Evolutionary conservation across 2,329 filamentous ascomycete genomes (phyloP), one percentile per base, ranked within the genome.

Genomic region (Aspergillus sp.): DNA sequence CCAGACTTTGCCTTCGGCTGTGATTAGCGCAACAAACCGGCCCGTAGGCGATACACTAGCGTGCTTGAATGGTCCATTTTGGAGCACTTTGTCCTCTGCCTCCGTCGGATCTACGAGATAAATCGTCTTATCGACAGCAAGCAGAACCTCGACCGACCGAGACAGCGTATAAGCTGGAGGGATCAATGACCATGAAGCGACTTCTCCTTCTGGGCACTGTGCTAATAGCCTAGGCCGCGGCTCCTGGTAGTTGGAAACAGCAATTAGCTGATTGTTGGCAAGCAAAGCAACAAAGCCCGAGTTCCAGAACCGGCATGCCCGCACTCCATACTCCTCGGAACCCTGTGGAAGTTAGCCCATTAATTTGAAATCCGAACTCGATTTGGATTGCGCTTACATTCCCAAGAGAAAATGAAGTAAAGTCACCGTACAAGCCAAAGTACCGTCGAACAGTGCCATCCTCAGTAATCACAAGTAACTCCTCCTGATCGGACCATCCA

Each of bases 401-500:
- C 54, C 93, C 95, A 0, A 99, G 81, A 1, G 90, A 93, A 74
- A 98, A 99, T 58, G 96, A 93, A 15, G 89, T 91, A 71, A 99
- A 99, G 71, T 98, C 93, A 61, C 89, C 91, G 73, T 96, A 90
- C n/a, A 99, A 79, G 69, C 95, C 90, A 72, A 92, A 87, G 70
- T 93, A 97, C 73, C 91, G 95, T 59, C 93, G 84, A 44, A 98
- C 93, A 1, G 87, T 93, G 22, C 95, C 95, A 70, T 99, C 93
- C 53, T 89, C 85, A 9, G 92, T 91, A 51, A 98, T 87, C 0
- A 97, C 89, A 4, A 99, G 80, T 47, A 99, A 82, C 71, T 90
- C 89, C 80, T 99, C 95, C 64, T 97, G 91, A 69, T 96, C 93
- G 19, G 93, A 96, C 95, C 95, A 99, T 34, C 95, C 95, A 19